Percentiles rank a stretch among this genome's conserved stretches.
Conservation (phyloP, 345 rosid species). For the Boechera divaricarpa region DNA sequence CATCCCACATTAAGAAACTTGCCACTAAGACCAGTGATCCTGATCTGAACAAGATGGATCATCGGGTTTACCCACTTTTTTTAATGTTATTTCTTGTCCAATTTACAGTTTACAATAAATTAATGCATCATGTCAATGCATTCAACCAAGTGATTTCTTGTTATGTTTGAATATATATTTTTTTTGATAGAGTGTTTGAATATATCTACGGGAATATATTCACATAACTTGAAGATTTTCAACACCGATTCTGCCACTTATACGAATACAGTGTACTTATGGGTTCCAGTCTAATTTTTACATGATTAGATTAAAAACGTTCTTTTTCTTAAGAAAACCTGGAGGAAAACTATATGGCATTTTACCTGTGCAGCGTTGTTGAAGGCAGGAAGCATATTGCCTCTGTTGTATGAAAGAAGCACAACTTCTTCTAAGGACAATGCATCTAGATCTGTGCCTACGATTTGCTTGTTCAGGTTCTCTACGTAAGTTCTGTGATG, state of each 20-base stretch:
- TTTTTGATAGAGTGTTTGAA: no score
- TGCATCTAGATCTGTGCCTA: constrained; percentile 69
- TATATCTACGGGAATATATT: neutral
- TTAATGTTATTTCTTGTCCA: neutral
- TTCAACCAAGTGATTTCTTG: neutral
- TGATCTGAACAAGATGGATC: neutral
- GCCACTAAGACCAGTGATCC: neutral
- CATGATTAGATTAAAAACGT: neutral
- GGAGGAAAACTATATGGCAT: constrained; percentile 11
- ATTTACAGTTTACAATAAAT: neutral
- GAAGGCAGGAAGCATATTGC: constrained; percentile 82
- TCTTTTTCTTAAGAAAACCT: neutral
- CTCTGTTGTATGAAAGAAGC: constrained; percentile 66
- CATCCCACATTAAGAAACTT: constrained; percentile 9
- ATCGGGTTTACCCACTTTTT: neutral
- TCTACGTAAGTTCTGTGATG: constrained; percentile 89
- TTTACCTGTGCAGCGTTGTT: constrained; percentile 94
- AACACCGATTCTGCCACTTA: constrained; percentile 2
- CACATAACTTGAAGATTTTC: neutral
- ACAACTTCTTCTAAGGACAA: constrained; percentile 69
- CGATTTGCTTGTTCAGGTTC: constrained; percentile 81
- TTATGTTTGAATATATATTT: neutral
- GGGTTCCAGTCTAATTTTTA: neutral
- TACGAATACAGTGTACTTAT: neutral
- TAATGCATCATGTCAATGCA: neutral